Evolutionary conservation across 768 basidiomycete species (phyloP).

Genomic region (Boletus patriciae): DNA sequence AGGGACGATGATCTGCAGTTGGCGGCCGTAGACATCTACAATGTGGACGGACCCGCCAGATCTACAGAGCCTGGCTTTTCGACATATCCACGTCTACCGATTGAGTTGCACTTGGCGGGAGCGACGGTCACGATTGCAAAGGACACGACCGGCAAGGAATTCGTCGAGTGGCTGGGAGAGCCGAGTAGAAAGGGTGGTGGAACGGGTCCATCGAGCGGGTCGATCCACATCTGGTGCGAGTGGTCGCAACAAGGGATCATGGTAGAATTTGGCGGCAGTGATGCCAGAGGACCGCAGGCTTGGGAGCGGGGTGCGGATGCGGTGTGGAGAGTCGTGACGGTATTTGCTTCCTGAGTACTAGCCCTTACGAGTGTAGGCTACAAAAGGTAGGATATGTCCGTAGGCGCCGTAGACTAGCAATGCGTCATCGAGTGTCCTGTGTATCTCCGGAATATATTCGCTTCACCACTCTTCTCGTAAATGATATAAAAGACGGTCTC

Average conservation of each 20-base stretch:
- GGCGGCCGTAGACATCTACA: slow-evolving; percentile 84
- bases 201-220: slow-evolving; percentile 76
- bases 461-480: neutral
- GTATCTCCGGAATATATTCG: no score
- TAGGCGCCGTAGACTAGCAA: no score
- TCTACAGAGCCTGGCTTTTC: slow-evolving; percentile 56
- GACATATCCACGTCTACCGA: slow-evolving; percentile 55
- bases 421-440: no score
- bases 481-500: slow-evolving; percentile 8
- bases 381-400: no score
- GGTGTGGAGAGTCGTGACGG: slow-evolving; percentile 69
- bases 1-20: slow-evolving; percentile 52
- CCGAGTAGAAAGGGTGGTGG: slow-evolving; percentile 92
- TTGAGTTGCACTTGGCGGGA: slow-evolving; percentile 44
- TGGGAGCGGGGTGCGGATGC: slow-evolving; percentile 88
- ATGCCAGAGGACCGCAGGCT: slow-evolving; percentile 76
- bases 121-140: slow-evolving; percentile 45
- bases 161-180: slow-evolving; percentile 76
- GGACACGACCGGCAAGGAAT: slow-evolving; percentile 70
- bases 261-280: slow-evolving; percentile 81
- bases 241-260: slow-evolving; percentile 82
- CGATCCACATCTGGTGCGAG: slow-evolving; percentile 92
- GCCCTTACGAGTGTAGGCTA: no score
- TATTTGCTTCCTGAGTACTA: slow-evolving; percentile 40
- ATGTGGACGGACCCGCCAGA: slow-evolving; percentile 44